A percentile compares a stretch with the other conserved stretches of the same genome.
Evolutionary conservation across 192 early-diverging fungal species (phyloP).

Genomic region (Linnemannia exigua): DNA sequence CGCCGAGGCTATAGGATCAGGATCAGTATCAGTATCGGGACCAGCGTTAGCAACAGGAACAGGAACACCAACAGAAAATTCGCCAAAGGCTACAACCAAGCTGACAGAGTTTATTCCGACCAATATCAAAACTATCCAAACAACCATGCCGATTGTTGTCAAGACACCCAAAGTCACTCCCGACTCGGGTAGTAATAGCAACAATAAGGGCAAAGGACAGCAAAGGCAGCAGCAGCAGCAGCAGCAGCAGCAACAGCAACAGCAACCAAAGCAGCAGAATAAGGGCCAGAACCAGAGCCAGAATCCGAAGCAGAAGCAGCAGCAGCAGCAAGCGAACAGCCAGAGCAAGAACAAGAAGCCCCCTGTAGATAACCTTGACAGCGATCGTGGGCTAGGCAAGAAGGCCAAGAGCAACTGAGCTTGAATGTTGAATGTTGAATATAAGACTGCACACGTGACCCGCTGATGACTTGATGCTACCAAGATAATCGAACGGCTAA

Average conservation of each 20-base stretch:
- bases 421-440: too few relatives aligned
- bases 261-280: too few relatives aligned
- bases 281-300: background rate
- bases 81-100: background rate
- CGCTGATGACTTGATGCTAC: too few relatives aligned
- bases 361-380: background rate
- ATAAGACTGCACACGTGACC: too few relatives aligned
- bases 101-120: constrained; percentile 21
- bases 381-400: background rate
- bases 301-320: background rate
- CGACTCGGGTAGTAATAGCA: background rate
- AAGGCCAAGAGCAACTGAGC: background rate
- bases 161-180: constrained; percentile 15
- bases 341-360: constrained; percentile 13
- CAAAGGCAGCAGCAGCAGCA: constrained; percentile 2
- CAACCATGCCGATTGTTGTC: constrained; percentile 44
- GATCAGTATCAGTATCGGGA: background rate
- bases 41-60: background rate
- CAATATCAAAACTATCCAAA: constrained; percentile 41
- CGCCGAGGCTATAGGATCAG: background rate
- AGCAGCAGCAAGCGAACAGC: background rate
- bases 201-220: background rate
- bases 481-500: too few relatives aligned
- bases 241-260: background rate
- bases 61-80: background rate